Evolutionary conservation across 768 basidiomycete species (phyloP), one percentile per base, ranked within the genome.

Genomic region (Termitomyces sp.): DNA sequence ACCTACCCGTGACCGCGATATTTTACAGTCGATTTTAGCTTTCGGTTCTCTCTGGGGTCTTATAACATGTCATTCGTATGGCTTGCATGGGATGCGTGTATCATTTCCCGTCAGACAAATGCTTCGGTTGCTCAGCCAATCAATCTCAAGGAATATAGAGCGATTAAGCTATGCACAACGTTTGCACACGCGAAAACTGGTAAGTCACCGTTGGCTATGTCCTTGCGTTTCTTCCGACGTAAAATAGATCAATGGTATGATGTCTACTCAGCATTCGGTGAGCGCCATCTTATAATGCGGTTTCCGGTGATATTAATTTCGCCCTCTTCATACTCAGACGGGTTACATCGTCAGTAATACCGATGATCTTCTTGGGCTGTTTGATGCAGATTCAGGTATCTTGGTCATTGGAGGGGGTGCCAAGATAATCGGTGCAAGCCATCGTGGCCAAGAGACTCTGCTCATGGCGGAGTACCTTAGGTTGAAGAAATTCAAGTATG

Each of bases 41-140:
- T 94, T 91, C 62, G 87, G 84, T 31, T 75, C 82, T 19, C 72
- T 92, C 1, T 94, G 91, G 91, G 91, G 90, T 38, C 75, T 93
- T 11, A 83, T 91, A 50, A 78, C 85, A 5, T 89, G 87, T 63
- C 89, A 91, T 66, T 83, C 85, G 0, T 94, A 91, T 61, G 90
- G 91, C 1, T 59, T 74, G 11, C 76, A 80, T 59, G 89, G 91
- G n/a, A 89, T 90, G 83, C 81, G 91, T 10, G 88, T 92, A 6
- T 89, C 90, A 1, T 91, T 92, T 71, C 87, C 88, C 3, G 85
- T 91, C 6, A 80, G 90, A 23, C 89, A 91, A 67, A 89, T 92
- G 79, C 78, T 92, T 48, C 80, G 87, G 19, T 79, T 92, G 9
- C 73, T 92, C 47, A 87, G 86, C 62, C 89, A 91, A 66, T 83